These are phyloP conservation scores for Fusarium marasasianum DNA, from an alignment of 2,329 filamentous ascomycete genomes.

Conservation along the genomic window DNA sequence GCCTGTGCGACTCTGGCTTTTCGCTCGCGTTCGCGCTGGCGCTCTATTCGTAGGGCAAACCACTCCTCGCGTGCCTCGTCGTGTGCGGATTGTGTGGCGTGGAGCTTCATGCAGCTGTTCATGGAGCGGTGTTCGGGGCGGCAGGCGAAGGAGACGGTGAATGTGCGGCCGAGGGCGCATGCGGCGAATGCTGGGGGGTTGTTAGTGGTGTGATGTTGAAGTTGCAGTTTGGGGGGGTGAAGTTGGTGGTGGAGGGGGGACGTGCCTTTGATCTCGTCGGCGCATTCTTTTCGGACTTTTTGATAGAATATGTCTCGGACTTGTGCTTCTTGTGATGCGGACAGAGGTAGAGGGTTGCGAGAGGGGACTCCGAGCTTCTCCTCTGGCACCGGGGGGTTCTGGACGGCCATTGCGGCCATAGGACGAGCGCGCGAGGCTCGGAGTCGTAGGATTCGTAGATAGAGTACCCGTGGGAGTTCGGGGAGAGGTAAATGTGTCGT, in stretches of 20 bases:
- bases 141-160: constrained; percentile 89
- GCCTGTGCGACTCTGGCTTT: constrained; percentile 68
- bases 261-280: constrained; percentile 79
- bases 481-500: background rate
- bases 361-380: constrained; percentile 61
- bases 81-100: constrained; percentile 85
- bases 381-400: constrained; percentile 48
- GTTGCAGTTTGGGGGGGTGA: background rate
- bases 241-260: background rate
- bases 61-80: constrained; percentile 93
- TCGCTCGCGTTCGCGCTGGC: constrained; percentile 72
- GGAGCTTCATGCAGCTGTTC: constrained; percentile 92
- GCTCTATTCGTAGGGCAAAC: constrained; percentile 81
- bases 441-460: background rate
- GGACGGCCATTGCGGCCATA: constrained; percentile 49
- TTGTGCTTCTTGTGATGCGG: constrained; percentile 81
- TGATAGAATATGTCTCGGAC: constrained; percentile 84
- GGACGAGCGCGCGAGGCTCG: constrained; percentile 12
- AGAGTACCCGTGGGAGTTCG: background rate
- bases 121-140: constrained; percentile 81
- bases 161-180: constrained; percentile 86
- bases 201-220: background rate
- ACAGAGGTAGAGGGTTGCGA: constrained; percentile 84
- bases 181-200: constrained; percentile 79
- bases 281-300: constrained; percentile 79